Conservation (phyloP, 2,329 filamentous ascomycete species). For the Talaromyces rugulosus region DNA sequence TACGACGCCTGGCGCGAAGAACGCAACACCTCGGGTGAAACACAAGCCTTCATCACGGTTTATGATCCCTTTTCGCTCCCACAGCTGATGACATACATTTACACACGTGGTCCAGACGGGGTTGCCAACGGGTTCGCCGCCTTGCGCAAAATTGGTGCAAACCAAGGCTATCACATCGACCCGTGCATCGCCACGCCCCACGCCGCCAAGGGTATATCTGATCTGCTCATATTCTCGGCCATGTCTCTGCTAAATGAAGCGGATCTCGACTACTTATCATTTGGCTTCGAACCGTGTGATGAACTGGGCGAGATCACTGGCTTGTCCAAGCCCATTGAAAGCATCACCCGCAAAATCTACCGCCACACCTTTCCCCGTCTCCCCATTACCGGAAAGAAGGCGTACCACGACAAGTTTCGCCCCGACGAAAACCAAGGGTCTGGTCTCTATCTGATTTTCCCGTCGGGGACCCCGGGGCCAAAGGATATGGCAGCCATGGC, state of each 20-base stretch:
- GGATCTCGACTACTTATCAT: conserved; percentile 31
- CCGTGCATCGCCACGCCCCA: conserved; percentile 33
- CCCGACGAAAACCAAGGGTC: conserved; percentile 30
- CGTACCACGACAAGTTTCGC: conserved; percentile 37
- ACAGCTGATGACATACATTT: conserved; percentile 39
- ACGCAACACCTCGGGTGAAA: conserved; percentile 26
- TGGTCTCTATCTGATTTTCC: conserved; percentile 34
- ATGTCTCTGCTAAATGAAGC: conserved; percentile 35
- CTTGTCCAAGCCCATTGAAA: conserved; percentile 23
- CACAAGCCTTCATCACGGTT: conserved; percentile 39
- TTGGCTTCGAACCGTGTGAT: conserved; percentile 36
- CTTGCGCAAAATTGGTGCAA: conserved; percentile 32
- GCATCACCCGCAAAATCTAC: conserved; percentile 28
- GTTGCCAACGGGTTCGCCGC: conserved; percentile 36
- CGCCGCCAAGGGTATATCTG: conserved; percentile 34
- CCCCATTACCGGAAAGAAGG: conserved; percentile 36
- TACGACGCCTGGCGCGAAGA: conserved; percentile 37
- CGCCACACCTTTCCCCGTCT: conserved; percentile 28
- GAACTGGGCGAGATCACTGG: conserved; percentile 29
- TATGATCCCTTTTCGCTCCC: conserved; percentile 39
- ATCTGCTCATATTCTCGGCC: conserved; percentile 33
- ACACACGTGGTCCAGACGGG: conserved; percentile 27
- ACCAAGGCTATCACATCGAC: conserved; percentile 40
- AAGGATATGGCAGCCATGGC: conserved; percentile 30
- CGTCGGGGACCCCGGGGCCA: conserved; percentile 26